Percentiles rank a stretch among this genome's conserved stretches.
phyloP scores from a whole-genome alignment of 139 green algal genomes.

The Pseudopediastrum boryanum region DNA sequence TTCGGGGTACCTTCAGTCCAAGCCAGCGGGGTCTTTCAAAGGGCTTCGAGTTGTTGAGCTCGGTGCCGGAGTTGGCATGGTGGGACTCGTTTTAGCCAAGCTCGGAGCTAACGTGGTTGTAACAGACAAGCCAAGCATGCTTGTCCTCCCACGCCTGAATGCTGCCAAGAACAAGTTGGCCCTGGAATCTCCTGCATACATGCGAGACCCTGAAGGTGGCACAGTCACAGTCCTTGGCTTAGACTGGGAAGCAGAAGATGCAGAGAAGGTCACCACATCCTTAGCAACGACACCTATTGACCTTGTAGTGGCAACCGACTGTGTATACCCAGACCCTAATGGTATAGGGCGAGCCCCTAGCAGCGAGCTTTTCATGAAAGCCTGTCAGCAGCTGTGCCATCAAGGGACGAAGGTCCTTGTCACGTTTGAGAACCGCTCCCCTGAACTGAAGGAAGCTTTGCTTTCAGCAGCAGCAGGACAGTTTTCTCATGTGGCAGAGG shows the following conservation, averaged over 20 bases:
- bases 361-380: slow-evolving; percentile 14
- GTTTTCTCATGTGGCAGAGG: not conserved
- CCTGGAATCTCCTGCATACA: not conserved
- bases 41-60: slow-evolving; percentile 14
- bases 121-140: slow-evolving; percentile 23
- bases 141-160: slow-evolving; percentile 23
- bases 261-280: slow-evolving; percentile 1
- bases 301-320: slow-evolving; percentile 26
- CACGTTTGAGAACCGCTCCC: slow-evolving; percentile 15
- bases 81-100: not conserved
- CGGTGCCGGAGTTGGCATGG: slow-evolving; percentile 10
- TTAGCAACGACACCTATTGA: not conserved
- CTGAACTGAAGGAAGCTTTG: slow-evolving; percentile 18
- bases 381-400: slow-evolving; percentile 9
- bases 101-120: slow-evolving; percentile 19
- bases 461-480: slow-evolving; percentile 14
- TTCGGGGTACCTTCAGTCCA: slow-evolving; percentile 16
- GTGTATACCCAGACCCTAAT: slow-evolving; percentile 24
- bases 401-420: slow-evolving; percentile 2
- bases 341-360: slow-evolving; percentile 23
- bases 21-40: slow-evolving; percentile 15
- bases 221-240: slow-evolving; percentile 1
- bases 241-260: slow-evolving; percentile 17
- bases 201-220: not conserved
- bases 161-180: slow-evolving; percentile 29